These are phyloP conservation scores for Backusella mclennaniae DNA, from an alignment of 192 early-diverging fungal species.

Conservation along the genomic window DNA sequence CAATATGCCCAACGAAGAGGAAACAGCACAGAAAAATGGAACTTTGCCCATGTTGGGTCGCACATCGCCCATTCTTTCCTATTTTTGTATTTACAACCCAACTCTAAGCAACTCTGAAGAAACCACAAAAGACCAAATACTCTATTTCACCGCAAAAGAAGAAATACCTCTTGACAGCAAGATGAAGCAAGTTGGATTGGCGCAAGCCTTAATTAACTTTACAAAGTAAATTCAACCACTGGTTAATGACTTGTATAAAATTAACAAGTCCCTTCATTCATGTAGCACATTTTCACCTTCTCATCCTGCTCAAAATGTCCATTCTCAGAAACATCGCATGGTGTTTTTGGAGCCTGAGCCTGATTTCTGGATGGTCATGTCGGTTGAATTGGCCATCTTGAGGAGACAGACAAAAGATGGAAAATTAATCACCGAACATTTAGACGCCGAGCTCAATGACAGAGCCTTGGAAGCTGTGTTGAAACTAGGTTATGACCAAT, in stretches of 20 bases:
- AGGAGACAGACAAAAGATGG: constrained; percentile 43
- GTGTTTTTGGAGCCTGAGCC: constrained; percentile 57
- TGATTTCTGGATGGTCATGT: constrained; percentile 61
- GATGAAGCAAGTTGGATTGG: constrained; percentile 74
- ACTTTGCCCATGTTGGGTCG: constrained; percentile 14
- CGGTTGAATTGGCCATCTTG: constrained; percentile 30
- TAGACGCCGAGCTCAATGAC: constrained; percentile 54
- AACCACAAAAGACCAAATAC: constrained; percentile 69
- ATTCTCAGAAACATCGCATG: constrained; percentile 59
- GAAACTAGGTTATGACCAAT: constrained; percentile 53
- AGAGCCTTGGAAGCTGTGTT: constrained; percentile 44
- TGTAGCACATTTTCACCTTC: constrained; percentile 51
- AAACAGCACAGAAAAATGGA: background rate
- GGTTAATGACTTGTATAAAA: background rate
- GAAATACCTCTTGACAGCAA: constrained; percentile 69
- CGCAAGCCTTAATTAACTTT: constrained; percentile 70
- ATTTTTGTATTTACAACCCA: constrained; percentile 78
- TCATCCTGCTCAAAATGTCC: constrained; percentile 55
- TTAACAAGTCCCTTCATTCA: background rate
- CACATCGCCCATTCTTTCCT: constrained; percentile 55
- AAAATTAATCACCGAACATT: constrained; percentile 49
- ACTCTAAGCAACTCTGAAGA: constrained; percentile 65
- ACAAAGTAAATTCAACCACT: constrained; percentile 39
- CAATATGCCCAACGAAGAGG: background rate
- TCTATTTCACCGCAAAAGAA: constrained; percentile 69